phyloP scores from a whole-genome alignment of 345 rosid species.

The Iberis pinnata region DNA sequence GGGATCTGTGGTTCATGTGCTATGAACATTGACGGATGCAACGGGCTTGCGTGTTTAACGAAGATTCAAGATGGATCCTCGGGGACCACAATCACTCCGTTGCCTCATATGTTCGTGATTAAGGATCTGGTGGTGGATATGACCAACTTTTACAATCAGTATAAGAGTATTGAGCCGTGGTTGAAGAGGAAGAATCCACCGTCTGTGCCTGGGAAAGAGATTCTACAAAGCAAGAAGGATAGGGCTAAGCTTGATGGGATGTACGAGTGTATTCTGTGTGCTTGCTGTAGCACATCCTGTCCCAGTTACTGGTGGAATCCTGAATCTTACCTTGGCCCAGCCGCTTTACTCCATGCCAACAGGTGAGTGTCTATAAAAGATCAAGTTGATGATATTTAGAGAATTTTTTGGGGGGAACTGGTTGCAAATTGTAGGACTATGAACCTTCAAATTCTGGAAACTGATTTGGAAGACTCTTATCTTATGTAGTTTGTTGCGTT shows the following conservation, averaged over 20 bases:
- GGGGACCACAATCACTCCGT: slow-evolving; percentile 51
- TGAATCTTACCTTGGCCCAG: slow-evolving; percentile 88
- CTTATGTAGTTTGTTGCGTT: too few relatives aligned
- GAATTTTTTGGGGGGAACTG: too few relatives aligned
- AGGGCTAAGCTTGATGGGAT: slow-evolving; percentile 90
- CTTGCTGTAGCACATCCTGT: slow-evolving; percentile 90
- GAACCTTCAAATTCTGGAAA: too few relatives aligned
- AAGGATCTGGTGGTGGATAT: slow-evolving; percentile 94
- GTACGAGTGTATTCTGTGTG: slow-evolving; percentile 93
- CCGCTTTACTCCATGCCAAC: slow-evolving; percentile 89
- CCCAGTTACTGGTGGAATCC: slow-evolving; percentile 99
- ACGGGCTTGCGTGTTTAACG: slow-evolving; percentile 87
- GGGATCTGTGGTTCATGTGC: slow-evolving; percentile 97
- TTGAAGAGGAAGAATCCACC: slow-evolving; percentile 83
- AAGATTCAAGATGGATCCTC: slow-evolving; percentile 47
- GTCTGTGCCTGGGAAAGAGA: slow-evolving; percentile 62
- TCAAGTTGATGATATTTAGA: too few relatives aligned
- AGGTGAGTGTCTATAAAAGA: too few relatives aligned
- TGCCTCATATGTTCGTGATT: slow-evolving; percentile 94
- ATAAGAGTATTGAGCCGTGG: slow-evolving; percentile 98
- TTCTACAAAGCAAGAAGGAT: slow-evolving; percentile 79
- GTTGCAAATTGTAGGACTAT: too few relatives aligned
- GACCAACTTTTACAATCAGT: slow-evolving; percentile 95
- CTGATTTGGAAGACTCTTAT: too few relatives aligned
- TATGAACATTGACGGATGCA: slow-evolving; percentile 93